These are phyloP conservation scores for Fusarium siculi DNA, from an alignment of 2,329 filamentous ascomycete species.

Conservation along the genomic window DNA sequence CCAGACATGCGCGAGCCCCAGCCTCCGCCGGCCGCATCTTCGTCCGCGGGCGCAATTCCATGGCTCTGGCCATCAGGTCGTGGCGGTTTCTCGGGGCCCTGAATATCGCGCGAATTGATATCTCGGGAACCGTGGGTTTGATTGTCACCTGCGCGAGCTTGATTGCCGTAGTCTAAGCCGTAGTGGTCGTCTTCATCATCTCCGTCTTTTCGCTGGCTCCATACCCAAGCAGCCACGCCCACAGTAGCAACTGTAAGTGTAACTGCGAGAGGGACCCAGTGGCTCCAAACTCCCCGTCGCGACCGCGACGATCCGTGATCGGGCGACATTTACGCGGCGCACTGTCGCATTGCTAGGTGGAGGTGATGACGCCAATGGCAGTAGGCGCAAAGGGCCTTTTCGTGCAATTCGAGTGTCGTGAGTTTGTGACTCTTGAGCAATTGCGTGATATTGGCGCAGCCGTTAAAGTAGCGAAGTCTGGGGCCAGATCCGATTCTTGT, in stretches of 20 bases:
- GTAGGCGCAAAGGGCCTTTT: conserved; percentile 31
- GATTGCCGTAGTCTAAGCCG: conserved; percentile 58
- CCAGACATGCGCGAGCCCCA: conserved; percentile 84
- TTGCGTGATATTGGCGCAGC: conserved; percentile 19
- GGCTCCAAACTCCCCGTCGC: conserved; percentile 74
- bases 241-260: conserved; percentile 89
- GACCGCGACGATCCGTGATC: conserved; percentile 69
- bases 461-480: conserved; percentile 26
- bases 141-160: conserved; percentile 66
- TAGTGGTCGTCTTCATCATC: conserved; percentile 70
- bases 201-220: conserved; percentile 85
- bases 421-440: not conserved
- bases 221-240: conserved; percentile 89
- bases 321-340: conserved; percentile 64
- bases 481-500: conserved; percentile 38
- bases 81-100: conserved; percentile 51
- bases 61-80: conserved; percentile 56
- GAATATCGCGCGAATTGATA: conserved; percentile 47
- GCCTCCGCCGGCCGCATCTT: conserved; percentile 55
- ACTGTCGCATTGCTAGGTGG: conserved; percentile 50
- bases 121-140: conserved; percentile 57
- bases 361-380: conserved; percentile 36
- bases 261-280: conserved; percentile 89
- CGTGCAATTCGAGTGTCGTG: conserved; percentile 1
- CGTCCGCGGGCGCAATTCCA: conserved; percentile 47